Evolutionary conservation across 768 basidiomycete genomes (phyloP).

Genomic region (Brasilioporus rufonigricans): DNA sequence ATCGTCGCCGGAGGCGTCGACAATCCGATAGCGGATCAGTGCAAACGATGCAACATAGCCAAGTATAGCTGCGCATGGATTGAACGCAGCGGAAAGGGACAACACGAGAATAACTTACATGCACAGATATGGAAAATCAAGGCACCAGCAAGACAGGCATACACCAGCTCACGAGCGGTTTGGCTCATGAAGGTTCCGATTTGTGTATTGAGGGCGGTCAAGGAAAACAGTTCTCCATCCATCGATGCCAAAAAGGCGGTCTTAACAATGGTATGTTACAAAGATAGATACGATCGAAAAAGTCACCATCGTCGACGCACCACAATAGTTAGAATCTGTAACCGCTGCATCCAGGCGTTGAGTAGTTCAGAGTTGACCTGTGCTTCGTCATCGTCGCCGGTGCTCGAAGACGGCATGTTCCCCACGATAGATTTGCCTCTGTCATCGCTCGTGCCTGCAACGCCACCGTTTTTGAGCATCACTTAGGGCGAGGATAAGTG

Average conservation of each 20-base stretch:
- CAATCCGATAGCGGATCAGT: conserved; percentile 27
- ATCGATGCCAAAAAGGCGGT: conserved; percentile 30
- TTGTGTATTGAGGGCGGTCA: conserved; percentile 24
- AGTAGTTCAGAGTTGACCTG: conserved; percentile 19
- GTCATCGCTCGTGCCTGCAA: conserved; percentile 3
- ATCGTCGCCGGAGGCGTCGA: conserved; percentile 18
- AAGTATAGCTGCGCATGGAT: conserved; percentile 22
- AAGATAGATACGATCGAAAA: neutral
- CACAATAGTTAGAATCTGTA: conserved; percentile 29
- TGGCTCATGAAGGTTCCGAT: conserved; percentile 7
- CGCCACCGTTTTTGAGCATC: neutral
- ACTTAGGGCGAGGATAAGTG: conserved; percentile 3
- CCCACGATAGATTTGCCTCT: conserved; percentile 1
- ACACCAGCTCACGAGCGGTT: conserved; percentile 23
- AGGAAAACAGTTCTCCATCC: conserved; percentile 27
- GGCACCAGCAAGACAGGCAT: conserved; percentile 30
- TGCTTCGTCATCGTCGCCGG: conserved; percentile 8
- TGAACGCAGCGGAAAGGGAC: neutral
- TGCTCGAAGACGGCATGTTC: neutral
- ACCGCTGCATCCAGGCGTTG: conserved; percentile 23
- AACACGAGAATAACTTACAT: conserved; percentile 14
- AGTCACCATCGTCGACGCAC: conserved; percentile 13
- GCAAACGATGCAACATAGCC: conserved; percentile 29
- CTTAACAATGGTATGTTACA: conserved; percentile 11
- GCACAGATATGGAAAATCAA: conserved; percentile 32